These are phyloP conservation scores for Trichopus zeylanicus DNA, from an alignment of 116 monocot species.

Conservation along the genomic window DNA sequence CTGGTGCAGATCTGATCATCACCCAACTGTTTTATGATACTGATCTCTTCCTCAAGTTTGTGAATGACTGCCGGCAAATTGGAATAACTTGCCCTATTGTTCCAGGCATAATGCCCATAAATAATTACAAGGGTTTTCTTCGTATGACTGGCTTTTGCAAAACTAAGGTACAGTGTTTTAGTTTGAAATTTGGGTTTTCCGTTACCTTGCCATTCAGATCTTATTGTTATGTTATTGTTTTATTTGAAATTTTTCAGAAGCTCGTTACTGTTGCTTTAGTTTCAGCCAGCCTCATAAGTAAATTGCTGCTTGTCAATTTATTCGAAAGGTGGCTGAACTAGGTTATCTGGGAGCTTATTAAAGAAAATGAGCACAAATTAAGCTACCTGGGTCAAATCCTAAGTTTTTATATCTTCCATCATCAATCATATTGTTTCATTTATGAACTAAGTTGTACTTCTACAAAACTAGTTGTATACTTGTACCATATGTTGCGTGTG, in stretches of 20 bases:
- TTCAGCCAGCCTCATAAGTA: too few species aligned
- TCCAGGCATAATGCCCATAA: slow-evolving; percentile 94
- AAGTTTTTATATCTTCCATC: too few species aligned
- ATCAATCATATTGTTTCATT: too few species aligned
- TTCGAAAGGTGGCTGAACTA: too few species aligned
- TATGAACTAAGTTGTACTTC: too few species aligned
- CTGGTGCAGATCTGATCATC: slow-evolving; percentile 85
- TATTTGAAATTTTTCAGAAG: not conserved
- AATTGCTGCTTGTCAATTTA: too few species aligned
- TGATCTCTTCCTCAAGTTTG: slow-evolving; percentile 82
- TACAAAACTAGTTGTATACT: too few species aligned
- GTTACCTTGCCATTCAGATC: not conserved
- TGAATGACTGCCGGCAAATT: slow-evolving; percentile 84
- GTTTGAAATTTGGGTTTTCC: not conserved
- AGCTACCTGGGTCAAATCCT: too few species aligned
- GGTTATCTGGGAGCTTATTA: too few species aligned
- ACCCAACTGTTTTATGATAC: slow-evolving; percentile 90
- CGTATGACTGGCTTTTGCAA: slow-evolving; percentile 87
- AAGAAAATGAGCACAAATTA: too few species aligned
- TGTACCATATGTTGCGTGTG: too few species aligned
- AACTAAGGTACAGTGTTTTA: slow-evolving; percentile 51
- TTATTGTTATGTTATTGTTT: not conserved
- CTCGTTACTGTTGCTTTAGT: too few species aligned
- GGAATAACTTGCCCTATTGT: slow-evolving; percentile 88
- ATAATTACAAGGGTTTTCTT: slow-evolving; percentile 83